phyloP scores from a whole-genome alignment of 2,329 filamentous ascomycete species.

The Boeremia exigua region DNA sequence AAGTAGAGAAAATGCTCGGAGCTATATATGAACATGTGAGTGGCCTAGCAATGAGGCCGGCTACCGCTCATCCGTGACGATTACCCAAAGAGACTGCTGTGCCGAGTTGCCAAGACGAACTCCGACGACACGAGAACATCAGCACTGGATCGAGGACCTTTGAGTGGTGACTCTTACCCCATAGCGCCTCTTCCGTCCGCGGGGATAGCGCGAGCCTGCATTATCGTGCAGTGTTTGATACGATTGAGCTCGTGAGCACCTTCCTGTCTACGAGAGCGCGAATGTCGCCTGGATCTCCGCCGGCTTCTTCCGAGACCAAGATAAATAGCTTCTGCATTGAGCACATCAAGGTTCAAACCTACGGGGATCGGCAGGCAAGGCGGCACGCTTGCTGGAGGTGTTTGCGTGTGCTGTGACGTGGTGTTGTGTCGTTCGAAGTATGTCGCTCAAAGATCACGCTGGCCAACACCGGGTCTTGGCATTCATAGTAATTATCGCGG shows the following conservation, averaged over 20 bases:
- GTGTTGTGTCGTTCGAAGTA: not conserved
- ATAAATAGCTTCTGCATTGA: slow-evolving; percentile 1
- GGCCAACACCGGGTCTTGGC: slow-evolving; percentile 4
- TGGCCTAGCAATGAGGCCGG: slow-evolving; percentile 19
- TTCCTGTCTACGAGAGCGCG: slow-evolving; percentile 3
- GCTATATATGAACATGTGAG: slow-evolving; percentile 24
- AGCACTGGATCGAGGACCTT: not conserved
- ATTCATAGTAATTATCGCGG: not conserved
- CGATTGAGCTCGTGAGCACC: slow-evolving; percentile 8
- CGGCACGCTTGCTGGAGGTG: not conserved
- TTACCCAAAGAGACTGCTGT: slow-evolving; percentile 22
- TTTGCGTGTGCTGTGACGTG: slow-evolving; percentile 1
- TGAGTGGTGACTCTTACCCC: slow-evolving; percentile 2
- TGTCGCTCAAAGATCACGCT: not conserved
- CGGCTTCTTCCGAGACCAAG: slow-evolving; percentile 11
- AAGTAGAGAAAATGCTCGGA: slow-evolving; percentile 16
- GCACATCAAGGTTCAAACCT: not conserved
- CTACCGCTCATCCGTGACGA: slow-evolving; percentile 27
- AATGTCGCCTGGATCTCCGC: not conserved
- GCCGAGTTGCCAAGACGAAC: slow-evolving; percentile 26
- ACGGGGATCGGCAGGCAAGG: not conserved
- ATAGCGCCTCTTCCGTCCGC: slow-evolving; percentile 11
- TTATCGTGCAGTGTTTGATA: not conserved
- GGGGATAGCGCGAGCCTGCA: slow-evolving; percentile 4
- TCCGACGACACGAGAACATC: slow-evolving; percentile 19